A percentile compares a stretch with the other conserved stretches of the same genome.
phyloP scores from a whole-genome alignment of 2,329 filamentous ascomycete species.

The Hortaea sp. region DNA sequence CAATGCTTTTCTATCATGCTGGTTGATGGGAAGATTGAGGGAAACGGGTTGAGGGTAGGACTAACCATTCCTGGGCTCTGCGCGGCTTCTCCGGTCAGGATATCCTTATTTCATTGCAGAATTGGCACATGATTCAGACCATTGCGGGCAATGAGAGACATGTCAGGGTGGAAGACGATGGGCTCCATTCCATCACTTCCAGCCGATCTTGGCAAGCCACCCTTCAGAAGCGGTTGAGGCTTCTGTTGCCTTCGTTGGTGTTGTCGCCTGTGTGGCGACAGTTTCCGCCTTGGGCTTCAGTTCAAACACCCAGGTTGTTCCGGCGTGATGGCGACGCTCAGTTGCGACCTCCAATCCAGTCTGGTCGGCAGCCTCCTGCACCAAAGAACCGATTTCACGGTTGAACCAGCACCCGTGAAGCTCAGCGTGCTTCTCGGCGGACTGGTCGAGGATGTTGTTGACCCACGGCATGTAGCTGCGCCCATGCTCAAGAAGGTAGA shows the following conservation, averaged over 20 bases:
- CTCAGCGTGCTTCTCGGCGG: constrained; percentile 38
- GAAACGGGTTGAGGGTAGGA: no score
- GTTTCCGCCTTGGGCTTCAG: constrained; percentile 26
- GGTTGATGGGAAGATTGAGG: no score
- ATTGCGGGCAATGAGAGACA: no score
- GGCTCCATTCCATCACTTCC: constrained; percentile 1
- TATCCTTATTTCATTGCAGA: no score
- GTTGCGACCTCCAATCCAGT: constrained; percentile 38
- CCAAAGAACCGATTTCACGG: constrained; percentile 40
- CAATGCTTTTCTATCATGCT: no score
- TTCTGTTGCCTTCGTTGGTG: neutral
- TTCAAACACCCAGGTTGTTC: constrained; percentile 41
- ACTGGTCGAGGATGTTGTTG: constrained; percentile 36
- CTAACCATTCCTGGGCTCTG: no score
- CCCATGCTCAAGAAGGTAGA: constrained; percentile 42
- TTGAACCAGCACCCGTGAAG: constrained; percentile 45
- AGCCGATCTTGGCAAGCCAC: constrained; percentile 9
- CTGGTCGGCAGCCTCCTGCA: constrained; percentile 36
- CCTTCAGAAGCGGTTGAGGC: neutral
- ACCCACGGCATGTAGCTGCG: constrained; percentile 38
- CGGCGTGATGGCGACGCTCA: constrained; percentile 37
- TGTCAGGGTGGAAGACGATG: no score
- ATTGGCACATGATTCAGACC: no score
- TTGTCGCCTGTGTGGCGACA: neutral
- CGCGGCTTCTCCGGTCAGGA: no score